Conservation (phyloP, 768 basidiomycete genomes). For the Botryobasidium botryosum region DNA sequence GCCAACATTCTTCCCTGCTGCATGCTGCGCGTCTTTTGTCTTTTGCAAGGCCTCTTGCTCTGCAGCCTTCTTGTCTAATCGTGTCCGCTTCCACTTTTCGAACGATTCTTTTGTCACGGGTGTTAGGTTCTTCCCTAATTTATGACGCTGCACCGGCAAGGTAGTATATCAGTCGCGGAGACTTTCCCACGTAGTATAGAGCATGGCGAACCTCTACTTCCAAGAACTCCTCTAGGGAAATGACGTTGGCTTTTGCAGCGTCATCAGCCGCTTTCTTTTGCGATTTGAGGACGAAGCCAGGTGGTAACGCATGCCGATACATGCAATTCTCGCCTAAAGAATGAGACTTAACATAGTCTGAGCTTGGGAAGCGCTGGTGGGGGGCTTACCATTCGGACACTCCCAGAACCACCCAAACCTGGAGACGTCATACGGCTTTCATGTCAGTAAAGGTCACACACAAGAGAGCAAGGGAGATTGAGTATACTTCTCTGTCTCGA, state of each 20-base stretch:
- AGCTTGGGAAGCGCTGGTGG: conserved; percentile 3
- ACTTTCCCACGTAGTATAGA: no score
- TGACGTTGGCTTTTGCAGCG: conserved; percentile 72
- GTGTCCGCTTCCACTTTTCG: conserved; percentile 85
- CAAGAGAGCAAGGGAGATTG: background rate
- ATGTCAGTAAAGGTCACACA: conserved; percentile 1
- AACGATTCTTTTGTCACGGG: conserved; percentile 88
- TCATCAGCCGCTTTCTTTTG: conserved; percentile 86
- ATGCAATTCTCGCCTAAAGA: conserved; percentile 47
- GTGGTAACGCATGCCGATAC: conserved; percentile 89
- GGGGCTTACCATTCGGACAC: conserved; percentile 9
- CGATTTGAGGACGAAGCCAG: conserved; percentile 89
- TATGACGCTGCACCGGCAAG: conserved; percentile 53
- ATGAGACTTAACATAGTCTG: background rate
- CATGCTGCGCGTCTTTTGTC: conserved; percentile 61
- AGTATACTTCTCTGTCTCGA: conserved; percentile 74
- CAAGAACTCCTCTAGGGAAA: conserved; percentile 91
- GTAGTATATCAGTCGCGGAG: no score
- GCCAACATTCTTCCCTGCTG: conserved; percentile 79
- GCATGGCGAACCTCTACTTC: conserved; percentile 67
- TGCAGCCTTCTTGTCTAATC: conserved; percentile 88
- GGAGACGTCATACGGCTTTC: background rate
- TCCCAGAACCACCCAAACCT: conserved; percentile 89
- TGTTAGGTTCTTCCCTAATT: conserved; percentile 76
- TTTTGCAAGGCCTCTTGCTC: conserved; percentile 68